A percentile compares a stretch with the other conserved stretches of the same genome.
Conservation (phyloP, 768 basidiomycete species). For the Termitomyces sp. region DNA sequence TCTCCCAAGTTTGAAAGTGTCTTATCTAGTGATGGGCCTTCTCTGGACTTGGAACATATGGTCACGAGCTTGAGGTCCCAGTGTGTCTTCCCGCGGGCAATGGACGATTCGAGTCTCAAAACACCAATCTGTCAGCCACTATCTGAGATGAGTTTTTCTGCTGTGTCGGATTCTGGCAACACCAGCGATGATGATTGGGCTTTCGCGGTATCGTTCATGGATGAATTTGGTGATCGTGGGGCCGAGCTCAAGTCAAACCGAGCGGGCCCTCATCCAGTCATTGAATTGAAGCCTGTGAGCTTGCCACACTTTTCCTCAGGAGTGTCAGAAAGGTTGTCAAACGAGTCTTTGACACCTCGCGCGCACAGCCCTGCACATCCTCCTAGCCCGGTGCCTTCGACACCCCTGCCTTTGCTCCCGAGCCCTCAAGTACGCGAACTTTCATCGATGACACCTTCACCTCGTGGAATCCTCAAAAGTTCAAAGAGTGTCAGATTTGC, state of each 20-base stretch:
- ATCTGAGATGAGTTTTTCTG: constrained; percentile 11
- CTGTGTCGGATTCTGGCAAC: constrained; percentile 8
- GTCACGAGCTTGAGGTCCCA: constrained; percentile 37
- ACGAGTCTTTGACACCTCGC: constrained; percentile 5
- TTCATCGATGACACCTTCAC: constrained; percentile 14
- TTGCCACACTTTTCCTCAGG: neutral
- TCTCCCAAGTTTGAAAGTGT: constrained; percentile 27
- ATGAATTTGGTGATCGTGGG: constrained; percentile 4
- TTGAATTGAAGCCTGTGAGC: neutral
- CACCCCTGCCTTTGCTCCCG: constrained; percentile 13
- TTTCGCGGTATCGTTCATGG: constrained; percentile 28
- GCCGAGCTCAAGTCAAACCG: neutral
- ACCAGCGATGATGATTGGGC: constrained; percentile 28
- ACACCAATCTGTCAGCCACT: neutral
- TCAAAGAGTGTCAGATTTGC: constrained; percentile 42
- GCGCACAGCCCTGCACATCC: constrained; percentile 3
- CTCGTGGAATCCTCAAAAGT: constrained; percentile 31
- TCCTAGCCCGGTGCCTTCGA: constrained; percentile 11
- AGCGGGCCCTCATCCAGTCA: neutral
- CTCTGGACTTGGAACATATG: constrained; percentile 38
- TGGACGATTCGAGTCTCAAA: constrained; percentile 3
- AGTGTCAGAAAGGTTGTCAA: neutral
- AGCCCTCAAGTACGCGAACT: constrained; percentile 9
- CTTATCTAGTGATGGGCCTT: constrained; percentile 17
- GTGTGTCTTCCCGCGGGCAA: constrained; percentile 23